Evolutionary conservation across 768 basidiomycete genomes (phyloP).

Genomic region (Leucocoprinus sp.): DNA sequence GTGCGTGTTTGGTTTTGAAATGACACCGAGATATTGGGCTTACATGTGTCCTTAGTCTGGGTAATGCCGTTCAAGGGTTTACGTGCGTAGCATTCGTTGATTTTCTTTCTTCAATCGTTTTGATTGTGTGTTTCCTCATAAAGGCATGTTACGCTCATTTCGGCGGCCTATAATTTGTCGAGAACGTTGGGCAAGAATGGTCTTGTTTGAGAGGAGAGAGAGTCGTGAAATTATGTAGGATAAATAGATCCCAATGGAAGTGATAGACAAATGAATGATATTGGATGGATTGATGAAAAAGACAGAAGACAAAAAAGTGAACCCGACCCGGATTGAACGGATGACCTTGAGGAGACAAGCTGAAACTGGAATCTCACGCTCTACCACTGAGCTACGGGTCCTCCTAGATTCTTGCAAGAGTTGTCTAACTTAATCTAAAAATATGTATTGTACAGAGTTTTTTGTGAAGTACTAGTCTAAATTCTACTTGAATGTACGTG

Average conservation of each 20-base stretch:
- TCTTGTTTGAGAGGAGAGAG: neutral
- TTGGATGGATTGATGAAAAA: neutral
- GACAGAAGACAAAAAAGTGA: slow-evolving; percentile 14
- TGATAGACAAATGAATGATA: neutral
- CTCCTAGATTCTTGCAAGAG: no score
- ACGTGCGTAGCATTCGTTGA: slow-evolving; percentile 44
- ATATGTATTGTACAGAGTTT: no score
- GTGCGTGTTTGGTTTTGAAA: slow-evolving; percentile 30
- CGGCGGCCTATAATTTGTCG: slow-evolving; percentile 77
- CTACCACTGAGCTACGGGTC: slow-evolving; percentile 33
- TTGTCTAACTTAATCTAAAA: no score
- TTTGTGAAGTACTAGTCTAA: no score
- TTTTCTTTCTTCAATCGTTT: neutral
- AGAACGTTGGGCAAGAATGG: slow-evolving; percentile 32
- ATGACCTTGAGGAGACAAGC: slow-evolving; percentile 36
- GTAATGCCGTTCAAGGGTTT: slow-evolving; percentile 86
- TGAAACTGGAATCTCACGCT: slow-evolving; percentile 29
- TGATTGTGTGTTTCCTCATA: neutral
- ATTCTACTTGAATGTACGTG: slow-evolving; percentile 56
- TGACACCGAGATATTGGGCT: no score
- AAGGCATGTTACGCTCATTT: slow-evolving; percentile 79
- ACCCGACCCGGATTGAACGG: slow-evolving; percentile 39
- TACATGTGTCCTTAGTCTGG: slow-evolving; percentile 47
- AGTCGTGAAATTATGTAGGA: neutral
- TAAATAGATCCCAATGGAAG: no score